Evolutionary conservation across 2,329 filamentous ascomycete genomes (phyloP).

Genomic region (Hypoxylon sp.): DNA sequence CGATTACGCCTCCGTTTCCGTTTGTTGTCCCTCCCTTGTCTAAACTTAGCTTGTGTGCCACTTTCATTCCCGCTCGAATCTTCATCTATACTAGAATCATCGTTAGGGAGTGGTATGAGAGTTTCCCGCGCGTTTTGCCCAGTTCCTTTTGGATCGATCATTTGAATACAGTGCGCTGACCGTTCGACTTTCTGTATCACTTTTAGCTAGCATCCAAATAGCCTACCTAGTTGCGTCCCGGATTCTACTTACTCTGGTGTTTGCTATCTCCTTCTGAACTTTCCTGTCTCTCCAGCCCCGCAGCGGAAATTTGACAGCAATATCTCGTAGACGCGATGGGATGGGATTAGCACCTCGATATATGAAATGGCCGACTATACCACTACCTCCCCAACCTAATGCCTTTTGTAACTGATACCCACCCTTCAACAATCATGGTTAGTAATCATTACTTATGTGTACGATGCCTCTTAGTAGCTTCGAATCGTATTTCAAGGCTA

Average conservation of each 20-base stretch:
- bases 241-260: constrained; percentile 16
- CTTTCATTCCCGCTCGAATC: constrained; percentile 46
- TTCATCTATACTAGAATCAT: constrained; percentile 42
- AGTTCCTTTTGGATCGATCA: constrained; percentile 28
- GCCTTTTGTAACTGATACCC: neutral
- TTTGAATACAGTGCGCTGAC: constrained; percentile 47
- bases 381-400: constrained; percentile 22
- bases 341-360: neutral
- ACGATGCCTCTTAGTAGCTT: neutral
- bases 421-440: neutral
- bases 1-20: neutral
- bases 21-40: neutral
- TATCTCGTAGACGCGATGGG: neutral
- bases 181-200: constrained; percentile 43
- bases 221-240: too few species aligned
- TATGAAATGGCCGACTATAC: constrained; percentile 18
- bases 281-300: neutral
- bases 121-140: neutral
- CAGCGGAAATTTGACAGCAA: constrained; percentile 41
- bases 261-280: neutral
- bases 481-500: neutral
- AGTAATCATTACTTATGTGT: neutral
- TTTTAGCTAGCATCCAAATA: constrained; percentile 15
- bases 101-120: neutral
- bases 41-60: neutral